Base-by-base conservation (phyloP, 176 grass and related monocot species). In the Avena insularis region DNA sequence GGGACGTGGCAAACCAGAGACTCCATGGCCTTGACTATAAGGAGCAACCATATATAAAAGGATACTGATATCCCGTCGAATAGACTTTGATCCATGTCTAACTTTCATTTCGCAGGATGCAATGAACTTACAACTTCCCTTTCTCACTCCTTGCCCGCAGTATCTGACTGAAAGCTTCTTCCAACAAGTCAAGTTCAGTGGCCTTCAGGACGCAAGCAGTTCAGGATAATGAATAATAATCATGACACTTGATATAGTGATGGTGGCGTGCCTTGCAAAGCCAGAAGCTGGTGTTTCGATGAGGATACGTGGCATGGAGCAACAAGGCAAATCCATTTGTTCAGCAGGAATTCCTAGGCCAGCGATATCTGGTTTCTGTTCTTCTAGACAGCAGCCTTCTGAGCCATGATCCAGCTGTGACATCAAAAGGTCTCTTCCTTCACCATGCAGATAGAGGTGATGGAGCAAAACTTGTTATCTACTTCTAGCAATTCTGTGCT, bases 31-130 rank as follows among this genome's bases (percentile, higher is more conserved):
- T 25, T 63, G 50, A 13, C 58, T 23, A 64, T 25, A 0, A 31
- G 14, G 12, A 65, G 62, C 25, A 65, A 65, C 54, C 54, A 56
- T 55, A 55, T 55, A 55, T 55, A 55, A 55, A 55, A 55, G 53
- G 53, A 55, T 60, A 60, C 2, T 60, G 19, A 23, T 25, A 49
- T 67, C 46, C 21, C 21, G 12, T 76, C 47, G 23, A 76, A 29
- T 51, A 23, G 72, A 53, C 13, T 51, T 76, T 76, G 72, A 53
- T 76, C 72, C 47, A 76, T 13, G 23, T 31, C 72, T 43, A 53
- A 51, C 47, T 76, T 48, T 29, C 13, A 16, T 10, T 62, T 64
- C 2, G 46, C n/a, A 49, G 71, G 46, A 75, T 50, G 13, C 45
- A 50, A 25, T 13, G 14, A 33, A 66, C 25, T 15, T 43, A 31